phyloP scores from a whole-genome alignment of 139 green algal genomes.

The Chlorella sp. region DNA sequence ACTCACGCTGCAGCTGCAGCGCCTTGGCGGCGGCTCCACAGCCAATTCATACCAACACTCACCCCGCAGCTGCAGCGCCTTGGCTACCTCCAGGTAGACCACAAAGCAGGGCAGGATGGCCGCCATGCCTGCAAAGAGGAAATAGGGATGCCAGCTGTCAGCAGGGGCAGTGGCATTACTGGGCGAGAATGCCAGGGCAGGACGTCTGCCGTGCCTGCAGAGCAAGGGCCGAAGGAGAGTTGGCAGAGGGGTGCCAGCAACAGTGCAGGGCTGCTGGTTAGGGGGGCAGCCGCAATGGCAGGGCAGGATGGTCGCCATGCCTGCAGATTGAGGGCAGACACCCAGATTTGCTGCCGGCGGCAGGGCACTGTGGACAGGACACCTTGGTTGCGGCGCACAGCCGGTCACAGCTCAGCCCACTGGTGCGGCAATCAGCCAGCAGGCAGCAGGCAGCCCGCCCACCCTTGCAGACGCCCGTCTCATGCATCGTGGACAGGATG shows the following conservation, averaged over 20 bases:
- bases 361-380: no score
- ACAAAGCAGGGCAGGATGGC: constrained; percentile 22
- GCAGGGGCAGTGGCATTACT: no score
- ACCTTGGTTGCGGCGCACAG: no score
- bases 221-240: no score
- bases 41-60: neutral
- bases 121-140: neutral
- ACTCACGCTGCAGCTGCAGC: no score
- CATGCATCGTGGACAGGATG: constrained; percentile 17
- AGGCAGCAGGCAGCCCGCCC: neutral
- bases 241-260: neutral
- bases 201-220: no score
- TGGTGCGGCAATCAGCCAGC: neutral
- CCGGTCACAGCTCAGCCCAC: no score
- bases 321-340: neutral
- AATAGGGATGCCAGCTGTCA: no score
- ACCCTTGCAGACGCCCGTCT: constrained; percentile 2
- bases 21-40: no score
- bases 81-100: constrained; percentile 21
- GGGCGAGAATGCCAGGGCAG: no score
- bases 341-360: no score
- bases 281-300: neutral
- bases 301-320: neutral
- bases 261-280: neutral
- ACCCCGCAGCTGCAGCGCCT: neutral